Base-by-base conservation (phyloP, 305 asterid genomes). In the Fraxinus nigra region DNA sequence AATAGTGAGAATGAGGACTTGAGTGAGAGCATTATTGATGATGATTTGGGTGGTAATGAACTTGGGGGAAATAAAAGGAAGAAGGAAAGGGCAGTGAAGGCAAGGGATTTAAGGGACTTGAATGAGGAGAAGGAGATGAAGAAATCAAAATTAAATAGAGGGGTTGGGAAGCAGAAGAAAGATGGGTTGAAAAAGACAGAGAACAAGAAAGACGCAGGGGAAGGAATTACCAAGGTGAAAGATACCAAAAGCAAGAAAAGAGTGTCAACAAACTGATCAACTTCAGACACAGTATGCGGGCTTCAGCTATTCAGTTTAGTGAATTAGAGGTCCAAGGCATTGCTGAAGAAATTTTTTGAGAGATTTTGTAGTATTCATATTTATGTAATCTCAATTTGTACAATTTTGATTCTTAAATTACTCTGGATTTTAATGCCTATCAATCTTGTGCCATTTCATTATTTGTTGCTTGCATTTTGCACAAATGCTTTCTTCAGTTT, bases 161-260 rank as follows among this genome's bases (percentile, higher is more conserved):
- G 33, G 43, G 79, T 6, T 1, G 33, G 30, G 54, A 76, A 34
- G 65, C 63, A 22, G 79, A 78, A 34, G 51, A 78, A 48, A 22
- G 34, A 24, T 26, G 63, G 48, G 78, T 79, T 35, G 43, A 77
- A 46, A 56, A 82, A 73, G 72, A 79, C 34, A 28, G 83, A 83
- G 59, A 61, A 76, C 40, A 88, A 33, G 46, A 74, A 56, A 72
- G 76, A 33, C 76, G 77, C 72, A 83, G 74, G 72, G 69, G 86
- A 79, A 78, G 84, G 78, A 8, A 32, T 84, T 35, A 22, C 5
- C 10, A 32, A 33, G 33, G 75, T 77, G 67, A 86, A 82, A 82
- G 65, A 85, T 16, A 75, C 78, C 35, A 80, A 82, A 75, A 85
- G 77, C 72, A 84, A 79, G 85, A 84, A 40, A 79, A 78, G 76